phyloP scores from a whole-genome alignment of 805 yeast genomes.

The Cyberlindnera mrakii region DNA sequence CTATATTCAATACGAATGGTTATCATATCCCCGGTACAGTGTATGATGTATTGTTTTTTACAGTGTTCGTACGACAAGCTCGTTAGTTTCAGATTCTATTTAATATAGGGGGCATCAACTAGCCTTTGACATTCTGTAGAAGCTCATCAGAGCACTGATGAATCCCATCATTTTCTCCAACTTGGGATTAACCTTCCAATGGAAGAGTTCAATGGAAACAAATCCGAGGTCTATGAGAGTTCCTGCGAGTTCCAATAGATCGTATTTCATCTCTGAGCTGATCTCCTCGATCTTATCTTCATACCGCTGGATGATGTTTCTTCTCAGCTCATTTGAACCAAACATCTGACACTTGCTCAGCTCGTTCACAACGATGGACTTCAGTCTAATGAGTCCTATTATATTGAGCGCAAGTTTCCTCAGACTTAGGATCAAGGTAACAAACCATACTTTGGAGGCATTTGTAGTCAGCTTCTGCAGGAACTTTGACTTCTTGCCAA shows the following conservation, averaged over 20 bases:
- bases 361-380: constrained; percentile 5
- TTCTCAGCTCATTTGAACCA: constrained; percentile 2
- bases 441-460: constrained; percentile 17
- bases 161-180: constrained; percentile 12
- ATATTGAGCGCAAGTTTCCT: constrained; percentile 5
- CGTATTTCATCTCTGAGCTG: constrained; percentile 4
- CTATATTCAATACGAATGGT: too few relatives aligned
- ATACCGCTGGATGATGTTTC: constrained; percentile 12
- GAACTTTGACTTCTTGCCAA: constrained; percentile 4
- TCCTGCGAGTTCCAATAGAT: constrained; percentile 11
- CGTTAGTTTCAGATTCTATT: too few relatives aligned
- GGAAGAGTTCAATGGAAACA: constrained; percentile 15
- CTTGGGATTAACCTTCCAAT: constrained; percentile 9
- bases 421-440: constrained; percentile 12
- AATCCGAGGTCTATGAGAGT: constrained; percentile 16
- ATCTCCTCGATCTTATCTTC: constrained; percentile 8
- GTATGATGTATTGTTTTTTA: too few relatives aligned
- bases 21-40: too few relatives aligned
- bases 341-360: background rate
- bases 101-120: background rate
- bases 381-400: constrained; percentile 4
- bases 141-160: constrained; percentile 11
- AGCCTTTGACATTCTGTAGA: constrained; percentile 11
- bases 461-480: constrained; percentile 2
- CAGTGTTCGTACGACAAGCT: too few relatives aligned